A percentile compares a stretch with the other conserved stretches of the same genome.
Conservation (phyloP, 2,329 filamentous ascomycete genomes). For the Neodidymelliopsis sp. region DNA sequence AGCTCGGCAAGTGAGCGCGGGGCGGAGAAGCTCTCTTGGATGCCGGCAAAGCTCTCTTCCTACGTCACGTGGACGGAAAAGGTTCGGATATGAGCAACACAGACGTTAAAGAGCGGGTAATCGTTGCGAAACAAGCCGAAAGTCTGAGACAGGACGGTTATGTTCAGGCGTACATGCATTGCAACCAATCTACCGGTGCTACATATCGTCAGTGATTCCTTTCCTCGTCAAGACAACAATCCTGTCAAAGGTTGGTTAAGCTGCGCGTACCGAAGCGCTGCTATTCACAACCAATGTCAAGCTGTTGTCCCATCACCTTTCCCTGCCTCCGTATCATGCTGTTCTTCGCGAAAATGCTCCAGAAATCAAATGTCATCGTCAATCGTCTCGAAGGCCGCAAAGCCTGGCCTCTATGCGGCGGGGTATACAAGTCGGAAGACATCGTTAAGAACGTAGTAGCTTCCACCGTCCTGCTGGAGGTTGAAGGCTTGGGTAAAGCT, state of each 20-base stretch:
- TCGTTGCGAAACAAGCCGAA: slow-evolving; percentile 7
- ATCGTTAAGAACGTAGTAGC: slow-evolving; percentile 89
- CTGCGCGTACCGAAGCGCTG: slow-evolving; percentile 6
- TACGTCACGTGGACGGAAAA: slow-evolving; percentile 27
- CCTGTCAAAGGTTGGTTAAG: not conserved
- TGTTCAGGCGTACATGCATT: slow-evolving; percentile 18
- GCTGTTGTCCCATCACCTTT: slow-evolving; percentile 14
- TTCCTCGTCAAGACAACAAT: not conserved
- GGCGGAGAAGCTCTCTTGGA: slow-evolving; percentile 31
- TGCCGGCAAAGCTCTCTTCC: slow-evolving; percentile 38
- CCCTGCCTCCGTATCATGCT: slow-evolving; percentile 9
- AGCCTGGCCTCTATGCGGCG: slow-evolving; percentile 40
- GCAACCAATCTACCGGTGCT: slow-evolving; percentile 15
- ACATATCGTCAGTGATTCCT: slow-evolving; percentile 5
- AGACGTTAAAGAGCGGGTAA: slow-evolving; percentile 3
- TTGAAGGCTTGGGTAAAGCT: slow-evolving; percentile 92
- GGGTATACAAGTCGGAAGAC: slow-evolving; percentile 88
- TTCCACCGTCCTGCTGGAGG: slow-evolving; percentile 74
- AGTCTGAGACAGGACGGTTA: slow-evolving; percentile 7
- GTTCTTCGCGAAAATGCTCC: slow-evolving; percentile 25
- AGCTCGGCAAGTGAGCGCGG: slow-evolving; percentile 48
- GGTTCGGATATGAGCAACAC: slow-evolving; percentile 14
- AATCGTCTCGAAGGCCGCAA: slow-evolving; percentile 11
- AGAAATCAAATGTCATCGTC: slow-evolving; percentile 18
- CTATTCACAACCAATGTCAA: slow-evolving; percentile 6